Base-by-base conservation (phyloP, 108 stramenopile genomes). In the Nitzschia inconspicua region DNA sequence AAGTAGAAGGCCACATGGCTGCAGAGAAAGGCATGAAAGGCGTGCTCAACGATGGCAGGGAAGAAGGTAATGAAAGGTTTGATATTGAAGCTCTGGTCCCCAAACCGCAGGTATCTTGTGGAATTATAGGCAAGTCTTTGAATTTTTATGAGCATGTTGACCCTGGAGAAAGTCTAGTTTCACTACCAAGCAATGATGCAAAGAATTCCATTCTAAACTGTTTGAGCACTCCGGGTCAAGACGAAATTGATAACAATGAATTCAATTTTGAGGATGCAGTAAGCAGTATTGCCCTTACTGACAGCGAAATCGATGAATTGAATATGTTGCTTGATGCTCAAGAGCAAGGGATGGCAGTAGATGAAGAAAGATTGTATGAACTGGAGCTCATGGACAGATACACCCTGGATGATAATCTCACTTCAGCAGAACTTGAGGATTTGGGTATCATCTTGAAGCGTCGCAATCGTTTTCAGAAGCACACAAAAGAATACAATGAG, bases 381-480 rank as follows among this genome's bases (percentile, higher is more conserved):
- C 65, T 66, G 3, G 65, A 66, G 14, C 46, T 55, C 13, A 56
- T 66, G 18, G 65, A 55, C 18, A 22, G 65, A 1, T 42, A 56
- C 3, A 39, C 10, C 11, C 37, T 10, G 11, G 11, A 14, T 10
- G 37, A 10, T 11, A 14, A 14, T 11, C 11, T 11, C 11, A 14
- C 10, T 10, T 39, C 14, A 14, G 14, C 10, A 11, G 37, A 39
- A 14, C 11, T 11, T 39, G 37, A 39, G 37, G 37, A 39, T 10
- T 39, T 11, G n/a, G n/a, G n/a, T n/a, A n/a, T n/a, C n/a, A n/a
- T n/a, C n/a, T n/a, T n/a, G n/a, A n/a, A n/a, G n/a, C 37, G 37
- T 11, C 11, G 37, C 14, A 11, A 14, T 39, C 11, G 11, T 39
- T 10, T 39, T 39, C 37, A 14, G 37, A 14, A 14, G 11, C 11